Evolutionary conservation across 768 basidiomycete genomes (phyloP).

Genomic region (Amanita thiersii): DNA sequence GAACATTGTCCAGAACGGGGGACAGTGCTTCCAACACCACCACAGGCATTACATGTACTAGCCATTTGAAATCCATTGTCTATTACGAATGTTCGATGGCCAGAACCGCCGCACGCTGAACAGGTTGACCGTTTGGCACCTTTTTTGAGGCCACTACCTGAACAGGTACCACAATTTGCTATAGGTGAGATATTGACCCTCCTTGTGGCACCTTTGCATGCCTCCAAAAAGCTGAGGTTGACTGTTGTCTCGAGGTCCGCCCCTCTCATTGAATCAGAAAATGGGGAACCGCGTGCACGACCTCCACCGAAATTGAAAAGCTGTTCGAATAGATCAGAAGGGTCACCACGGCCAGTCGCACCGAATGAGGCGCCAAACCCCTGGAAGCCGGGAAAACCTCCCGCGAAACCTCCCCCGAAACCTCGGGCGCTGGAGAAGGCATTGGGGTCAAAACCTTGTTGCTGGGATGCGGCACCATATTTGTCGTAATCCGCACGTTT

Average conservation of each 20-base stretch:
- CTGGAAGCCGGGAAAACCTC: slow-evolving; percentile 68
- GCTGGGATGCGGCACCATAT: slow-evolving; percentile 87
- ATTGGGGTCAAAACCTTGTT: slow-evolving; percentile 90
- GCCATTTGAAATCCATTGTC: slow-evolving; percentile 97
- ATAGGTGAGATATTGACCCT: slow-evolving; percentile 75
- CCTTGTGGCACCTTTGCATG: slow-evolving; percentile 82
- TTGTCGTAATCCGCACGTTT: slow-evolving; percentile 88
- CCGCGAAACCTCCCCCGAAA: slow-evolving; percentile 27
- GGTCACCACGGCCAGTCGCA: slow-evolving; percentile 27
- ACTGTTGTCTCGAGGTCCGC: slow-evolving; percentile 77
- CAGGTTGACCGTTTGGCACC: slow-evolving; percentile 82
- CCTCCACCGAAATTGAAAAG: slow-evolving; percentile 65
- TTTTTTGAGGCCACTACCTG: slow-evolving; percentile 77
- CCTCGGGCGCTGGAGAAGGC: slow-evolving; percentile 48
- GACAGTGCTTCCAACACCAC: slow-evolving; percentile 72
- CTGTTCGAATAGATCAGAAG: slow-evolving; percentile 74
- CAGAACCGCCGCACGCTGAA: slow-evolving; percentile 74
- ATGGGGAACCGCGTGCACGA: slow-evolving; percentile 34
- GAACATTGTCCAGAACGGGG: slow-evolving; percentile 75
- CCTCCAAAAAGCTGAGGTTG: slow-evolving; percentile 82
- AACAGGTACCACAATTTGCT: slow-evolving; percentile 76
- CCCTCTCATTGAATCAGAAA: slow-evolving; percentile 45
- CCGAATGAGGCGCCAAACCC: slow-evolving; percentile 60
- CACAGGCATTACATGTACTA: slow-evolving; percentile 77
- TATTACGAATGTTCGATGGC: slow-evolving; percentile 83